Conservation (phyloP, 805 yeast species). For the Pichia gijzeniarum region DNA sequence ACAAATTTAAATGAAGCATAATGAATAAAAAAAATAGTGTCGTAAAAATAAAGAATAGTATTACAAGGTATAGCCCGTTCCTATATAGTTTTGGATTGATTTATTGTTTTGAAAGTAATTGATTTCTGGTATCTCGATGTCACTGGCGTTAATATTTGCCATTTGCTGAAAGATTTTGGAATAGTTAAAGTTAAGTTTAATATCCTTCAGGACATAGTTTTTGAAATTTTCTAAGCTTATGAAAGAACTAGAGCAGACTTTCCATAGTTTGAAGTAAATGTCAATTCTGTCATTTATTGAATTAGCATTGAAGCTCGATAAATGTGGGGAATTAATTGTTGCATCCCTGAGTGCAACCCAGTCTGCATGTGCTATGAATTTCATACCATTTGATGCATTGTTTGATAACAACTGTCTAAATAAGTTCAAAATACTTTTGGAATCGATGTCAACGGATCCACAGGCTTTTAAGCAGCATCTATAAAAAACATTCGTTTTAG, state of each 20-base stretch:
- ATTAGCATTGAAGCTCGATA: constrained; percentile 23
- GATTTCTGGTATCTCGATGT: constrained; percentile 38
- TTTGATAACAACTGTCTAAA: constrained; percentile 32
- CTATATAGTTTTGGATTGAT: constrained; percentile 27
- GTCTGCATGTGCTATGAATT: constrained; percentile 72
- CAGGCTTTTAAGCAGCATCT: constrained; percentile 68
- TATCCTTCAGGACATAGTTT: constrained; percentile 39
- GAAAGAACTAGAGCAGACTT: constrained; percentile 42
- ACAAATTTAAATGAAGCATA: too few relatives aligned
- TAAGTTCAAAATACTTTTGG: constrained; percentile 43
- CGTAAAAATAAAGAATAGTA: not conserved
- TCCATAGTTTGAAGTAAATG: constrained; percentile 50
- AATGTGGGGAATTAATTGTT: constrained; percentile 43
- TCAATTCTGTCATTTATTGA: constrained; percentile 40
- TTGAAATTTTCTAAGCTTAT: constrained; percentile 42
- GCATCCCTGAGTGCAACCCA: constrained; percentile 83
- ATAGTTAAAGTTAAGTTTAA: constrained; percentile 36
- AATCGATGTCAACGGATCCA: constrained; percentile 53
- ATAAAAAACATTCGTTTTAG: constrained; percentile 61
- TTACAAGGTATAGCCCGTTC: constrained; percentile 20
- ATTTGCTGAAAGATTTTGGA: constrained; percentile 34
- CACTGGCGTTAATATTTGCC: constrained; percentile 31
- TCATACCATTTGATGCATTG: constrained; percentile 47
- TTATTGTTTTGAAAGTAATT: constrained; percentile 28
- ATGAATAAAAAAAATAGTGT: too few relatives aligned